phyloP scores from a whole-genome alignment of 2,329 filamentous ascomycete genomes.

The Aaosphaeria pasadenensis region DNA sequence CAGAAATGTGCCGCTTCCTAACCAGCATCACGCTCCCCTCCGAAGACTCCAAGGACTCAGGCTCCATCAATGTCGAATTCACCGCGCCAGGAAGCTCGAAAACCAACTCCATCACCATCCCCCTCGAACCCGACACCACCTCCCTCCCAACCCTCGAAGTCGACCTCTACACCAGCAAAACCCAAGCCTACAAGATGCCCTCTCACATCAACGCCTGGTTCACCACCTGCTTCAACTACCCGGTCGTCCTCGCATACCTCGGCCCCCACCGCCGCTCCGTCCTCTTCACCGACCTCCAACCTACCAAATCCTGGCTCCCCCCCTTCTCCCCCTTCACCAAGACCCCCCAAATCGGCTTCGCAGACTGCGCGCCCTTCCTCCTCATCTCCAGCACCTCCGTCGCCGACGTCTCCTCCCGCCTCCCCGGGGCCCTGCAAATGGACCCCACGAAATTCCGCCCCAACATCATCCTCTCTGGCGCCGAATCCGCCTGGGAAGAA shows the following conservation, averaged over 20 bases:
- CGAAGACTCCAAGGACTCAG: slow-evolving; percentile 21
- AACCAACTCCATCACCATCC: slow-evolving; percentile 33
- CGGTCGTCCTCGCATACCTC: slow-evolving; percentile 43
- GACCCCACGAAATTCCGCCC: slow-evolving; percentile 48
- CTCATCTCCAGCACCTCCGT: slow-evolving; percentile 69
- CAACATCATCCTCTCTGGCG: slow-evolving; percentile 45
- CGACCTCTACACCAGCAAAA: slow-evolving; percentile 44
- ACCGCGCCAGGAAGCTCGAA: slow-evolving; percentile 30
- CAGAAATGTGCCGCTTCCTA: slow-evolving; percentile 42
- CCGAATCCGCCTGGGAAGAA: slow-evolving; percentile 42
- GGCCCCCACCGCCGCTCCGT: slow-evolving; percentile 41
- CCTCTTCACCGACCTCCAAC: slow-evolving; percentile 34
- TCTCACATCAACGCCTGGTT: slow-evolving; percentile 44
- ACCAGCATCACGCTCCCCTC: slow-evolving; percentile 33
- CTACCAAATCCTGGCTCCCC: slow-evolving; percentile 26
- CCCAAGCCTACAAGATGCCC: slow-evolving; percentile 44
- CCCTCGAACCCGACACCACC: slow-evolving; percentile 37
- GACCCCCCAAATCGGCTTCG: slow-evolving; percentile 59
- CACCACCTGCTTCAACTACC: slow-evolving; percentile 42
- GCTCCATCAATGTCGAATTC: slow-evolving; percentile 39
- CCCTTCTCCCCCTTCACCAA: slow-evolving; percentile 7
- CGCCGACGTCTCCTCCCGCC: slow-evolving; percentile 55
- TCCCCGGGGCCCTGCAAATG: slow-evolving; percentile 36
- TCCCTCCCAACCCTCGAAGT: slow-evolving; percentile 37
- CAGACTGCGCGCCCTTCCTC: slow-evolving; percentile 73